Percentiles rank a stretch among this genome's conserved stretches.
These are phyloP conservation scores for Scopulariopsis brevicaulis DNA, from an alignment of 2,329 filamentous ascomycete genomes.

Conservation along the genomic window DNA sequence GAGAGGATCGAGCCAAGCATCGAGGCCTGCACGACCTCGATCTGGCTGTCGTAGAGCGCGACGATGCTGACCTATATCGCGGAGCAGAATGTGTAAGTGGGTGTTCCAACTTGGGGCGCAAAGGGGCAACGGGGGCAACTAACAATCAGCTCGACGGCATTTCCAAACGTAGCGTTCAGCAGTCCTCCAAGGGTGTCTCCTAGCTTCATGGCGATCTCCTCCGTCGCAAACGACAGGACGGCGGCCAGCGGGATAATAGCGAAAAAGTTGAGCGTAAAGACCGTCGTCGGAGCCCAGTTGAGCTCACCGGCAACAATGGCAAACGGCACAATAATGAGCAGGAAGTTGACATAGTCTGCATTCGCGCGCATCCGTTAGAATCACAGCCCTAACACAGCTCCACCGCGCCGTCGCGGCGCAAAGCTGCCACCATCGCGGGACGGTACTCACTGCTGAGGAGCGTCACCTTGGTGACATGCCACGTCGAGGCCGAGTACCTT, in stretches of 20 bases:
- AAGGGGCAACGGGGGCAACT: constrained; percentile 11
- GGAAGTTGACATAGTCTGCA: constrained; percentile 52
- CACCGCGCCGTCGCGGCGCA: neutral
- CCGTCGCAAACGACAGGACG: constrained; percentile 65
- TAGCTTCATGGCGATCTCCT: constrained; percentile 61
- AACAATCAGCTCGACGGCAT: constrained; percentile 71
- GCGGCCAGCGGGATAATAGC: constrained; percentile 68
- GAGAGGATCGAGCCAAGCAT: constrained; percentile 96
- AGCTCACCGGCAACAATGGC: constrained; percentile 56
- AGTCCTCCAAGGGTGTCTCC: constrained; percentile 65
- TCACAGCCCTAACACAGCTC: neutral
- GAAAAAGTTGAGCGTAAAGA: constrained; percentile 71
- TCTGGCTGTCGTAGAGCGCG: constrained; percentile 73
- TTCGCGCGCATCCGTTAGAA: neutral
- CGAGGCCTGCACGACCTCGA: constrained; percentile 92
- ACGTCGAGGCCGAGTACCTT: constrained; percentile 32
- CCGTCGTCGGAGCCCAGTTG: constrained; percentile 51
- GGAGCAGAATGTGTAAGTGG: neutral
- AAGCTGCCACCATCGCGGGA: neutral
- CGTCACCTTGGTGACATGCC: constrained; percentile 46
- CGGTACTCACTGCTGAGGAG: constrained; percentile 43
- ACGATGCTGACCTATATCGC: constrained; percentile 70
- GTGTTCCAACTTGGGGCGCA: neutral
- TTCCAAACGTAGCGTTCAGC: constrained; percentile 68
- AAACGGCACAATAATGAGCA: constrained; percentile 62